These are phyloP conservation scores for Cornus suecica DNA, from an alignment of 148 eudicot genomes.

Conservation along the genomic window DNA sequence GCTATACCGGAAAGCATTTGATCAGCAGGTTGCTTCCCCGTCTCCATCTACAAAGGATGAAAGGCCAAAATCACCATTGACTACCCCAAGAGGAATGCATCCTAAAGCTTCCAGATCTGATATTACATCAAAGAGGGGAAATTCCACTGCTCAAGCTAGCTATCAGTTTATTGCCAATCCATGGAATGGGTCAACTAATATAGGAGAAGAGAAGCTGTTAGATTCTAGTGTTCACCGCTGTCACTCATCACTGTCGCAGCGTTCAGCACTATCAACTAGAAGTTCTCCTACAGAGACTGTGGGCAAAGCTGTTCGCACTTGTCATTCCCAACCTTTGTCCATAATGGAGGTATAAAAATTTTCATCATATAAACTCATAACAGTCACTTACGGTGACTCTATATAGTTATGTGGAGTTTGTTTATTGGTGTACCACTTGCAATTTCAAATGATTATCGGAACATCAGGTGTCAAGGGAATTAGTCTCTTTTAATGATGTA, in stretches of 20 bases:
- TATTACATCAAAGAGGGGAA: slow-evolving; percentile 27
- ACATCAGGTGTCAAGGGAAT: not conserved
- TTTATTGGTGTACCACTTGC: not conserved
- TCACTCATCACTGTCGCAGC: slow-evolving; percentile 63
- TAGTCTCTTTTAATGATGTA: not conserved
- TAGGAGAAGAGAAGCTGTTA: slow-evolving; percentile 33
- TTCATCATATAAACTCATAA: not conserved
- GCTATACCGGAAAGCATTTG: slow-evolving; percentile 76
- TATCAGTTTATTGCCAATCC: slow-evolving; percentile 23
- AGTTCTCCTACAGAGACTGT: slow-evolving; percentile 37
- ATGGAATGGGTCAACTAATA: slow-evolving; percentile 23
- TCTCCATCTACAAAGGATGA: slow-evolving; percentile 49
- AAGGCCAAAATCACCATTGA: slow-evolving; percentile 31
- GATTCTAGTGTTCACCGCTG: slow-evolving; percentile 72
- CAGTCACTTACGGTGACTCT: not conserved
- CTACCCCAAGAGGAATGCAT: slow-evolving; percentile 52
- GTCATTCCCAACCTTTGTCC: slow-evolving; percentile 94
- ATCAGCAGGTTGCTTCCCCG: slow-evolving; percentile 53
- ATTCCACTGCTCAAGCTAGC: slow-evolving; percentile 18
- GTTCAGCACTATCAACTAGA: slow-evolving; percentile 33
- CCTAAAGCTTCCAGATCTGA: slow-evolving; percentile 39
- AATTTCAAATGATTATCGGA: not conserved
- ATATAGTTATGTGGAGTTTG: not conserved
- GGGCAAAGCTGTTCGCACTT: slow-evolving; percentile 37
- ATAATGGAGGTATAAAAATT: slow-evolving; percentile 29